phyloP scores from a whole-genome alignment of 1,139 yeast species.

The Yamadazyma friedrichii region DNA sequence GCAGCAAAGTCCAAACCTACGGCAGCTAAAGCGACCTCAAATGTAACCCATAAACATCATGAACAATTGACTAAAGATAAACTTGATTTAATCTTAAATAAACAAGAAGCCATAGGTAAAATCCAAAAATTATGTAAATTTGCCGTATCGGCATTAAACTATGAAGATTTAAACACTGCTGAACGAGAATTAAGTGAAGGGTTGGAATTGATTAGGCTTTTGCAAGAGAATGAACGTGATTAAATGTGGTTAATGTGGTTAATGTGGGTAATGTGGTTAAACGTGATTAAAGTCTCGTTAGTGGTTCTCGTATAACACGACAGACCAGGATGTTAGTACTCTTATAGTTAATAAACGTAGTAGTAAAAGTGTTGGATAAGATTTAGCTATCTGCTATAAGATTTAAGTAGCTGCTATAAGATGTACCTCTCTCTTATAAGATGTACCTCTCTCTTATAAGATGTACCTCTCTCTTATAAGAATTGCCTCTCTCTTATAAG shows the following conservation, averaged over 20 bases:
- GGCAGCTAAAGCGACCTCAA: background rate
- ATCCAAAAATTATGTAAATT: conserved; percentile 88
- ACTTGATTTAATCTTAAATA: conserved; percentile 51
- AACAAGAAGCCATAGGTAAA: conserved; percentile 58
- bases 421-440: too few relatives aligned
- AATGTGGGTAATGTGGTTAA: background rate
- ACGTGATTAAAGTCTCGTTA: too few relatives aligned
- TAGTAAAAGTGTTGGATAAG: too few relatives aligned
- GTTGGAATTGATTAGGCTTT: conserved; percentile 31
- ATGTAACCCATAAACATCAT: conserved; percentile 2
- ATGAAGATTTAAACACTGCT: conserved; percentile 85
- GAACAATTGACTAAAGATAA: conserved; percentile 30
- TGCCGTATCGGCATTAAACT: conserved; percentile 91
- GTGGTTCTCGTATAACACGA: background rate
- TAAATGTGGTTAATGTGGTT: background rate
- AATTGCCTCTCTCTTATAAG: too few relatives aligned
- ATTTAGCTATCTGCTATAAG: too few relatives aligned
- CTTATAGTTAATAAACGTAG: too few relatives aligned
- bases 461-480: too few relatives aligned
- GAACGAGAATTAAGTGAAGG: conserved; percentile 70
- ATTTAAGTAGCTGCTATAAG: too few relatives aligned
- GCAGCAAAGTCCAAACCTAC: conserved; percentile 7
- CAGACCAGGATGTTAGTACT: too few relatives aligned
- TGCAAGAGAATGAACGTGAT: conserved; percentile 10
- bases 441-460: too few relatives aligned